Percentiles rank a stretch among this genome's conserved stretches.
phyloP scores from a whole-genome alignment of 192 early-diverging fungal species.

The Coemansia sp. region DNA sequence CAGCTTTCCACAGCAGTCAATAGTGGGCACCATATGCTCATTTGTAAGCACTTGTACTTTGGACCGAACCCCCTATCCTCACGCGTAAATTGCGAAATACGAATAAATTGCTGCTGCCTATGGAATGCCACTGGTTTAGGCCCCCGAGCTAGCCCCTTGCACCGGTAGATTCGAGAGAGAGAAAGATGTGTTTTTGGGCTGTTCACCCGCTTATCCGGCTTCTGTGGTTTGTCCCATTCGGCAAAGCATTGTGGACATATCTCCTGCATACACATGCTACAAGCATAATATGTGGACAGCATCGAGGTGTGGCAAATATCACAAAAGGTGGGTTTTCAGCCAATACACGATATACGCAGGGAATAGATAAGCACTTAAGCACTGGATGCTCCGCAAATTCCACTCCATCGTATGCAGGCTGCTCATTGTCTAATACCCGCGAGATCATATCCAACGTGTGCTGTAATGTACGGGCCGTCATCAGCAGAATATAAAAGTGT shows the following conservation, averaged over 20 bases:
- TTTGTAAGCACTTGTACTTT: constrained; percentile 1
- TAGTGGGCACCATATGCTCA: not conserved
- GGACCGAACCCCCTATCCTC: constrained; percentile 7
- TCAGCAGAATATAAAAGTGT: constrained; percentile 11
- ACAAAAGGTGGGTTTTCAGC: no score
- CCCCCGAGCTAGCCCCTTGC: no score
- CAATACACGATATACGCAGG: constrained; percentile 11
- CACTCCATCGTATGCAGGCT: not conserved
- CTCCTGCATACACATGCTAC: constrained; percentile 42
- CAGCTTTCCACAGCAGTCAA: constrained; percentile 21
- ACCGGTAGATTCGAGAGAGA: no score
- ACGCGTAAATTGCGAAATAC: constrained; percentile 9
- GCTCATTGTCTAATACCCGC: not conserved
- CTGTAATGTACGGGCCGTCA: constrained; percentile 11
- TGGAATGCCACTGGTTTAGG: not conserved
- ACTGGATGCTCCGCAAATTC: constrained; percentile 16
- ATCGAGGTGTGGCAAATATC: constrained; percentile 54
- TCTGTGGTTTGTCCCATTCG: constrained; percentile 16
- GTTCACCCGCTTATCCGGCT: not conserved
- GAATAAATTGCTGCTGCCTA: constrained; percentile 28
- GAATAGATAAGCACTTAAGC: constrained; percentile 28
- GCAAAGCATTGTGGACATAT: constrained; percentile 49
- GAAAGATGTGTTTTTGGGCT: no score
- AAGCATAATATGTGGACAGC: constrained; percentile 44
- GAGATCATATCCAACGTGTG: not conserved